Base-by-base conservation (phyloP, 495 filamentous ascomycete genomes). In the Penicillium nucicola region DNA sequence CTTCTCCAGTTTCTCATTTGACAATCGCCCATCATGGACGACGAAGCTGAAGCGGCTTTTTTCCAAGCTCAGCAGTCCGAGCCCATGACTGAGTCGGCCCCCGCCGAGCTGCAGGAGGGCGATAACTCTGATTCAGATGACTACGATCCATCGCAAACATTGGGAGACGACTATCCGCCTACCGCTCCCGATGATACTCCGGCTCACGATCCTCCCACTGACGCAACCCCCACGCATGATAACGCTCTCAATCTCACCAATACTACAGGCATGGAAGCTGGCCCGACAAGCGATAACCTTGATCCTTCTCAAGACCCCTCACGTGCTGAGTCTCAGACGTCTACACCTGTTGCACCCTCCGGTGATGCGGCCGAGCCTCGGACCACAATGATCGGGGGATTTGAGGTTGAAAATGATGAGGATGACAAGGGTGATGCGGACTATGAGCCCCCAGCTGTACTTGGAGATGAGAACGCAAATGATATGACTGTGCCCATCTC, bases 381-480 rank as follows among this genome's bases (percentile, higher is more conserved):
- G 72, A 78, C 84, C 47, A 84, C 83, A 66, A 89, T 81, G 33
- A 84, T 84, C 54, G 88, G 86, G 57, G 89, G 89, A 53, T 92
- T 92, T 77, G 76, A 90, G 64, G 83, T 85, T 56, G 87, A 84
- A 60, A 64, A 75, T 57, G 67, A 73, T 46, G 69, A 72, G 46
- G 56, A 66, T 53, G 77, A 77, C 42, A 60, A 75, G 50, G 75
- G 76, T 50, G 79, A 81, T 61, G 76, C 74, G 54, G 76, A 76
- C 61, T 77, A 83, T 66, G 80, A 82, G 56, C 72, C 76, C 28
- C 75, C 79, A 47, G 76, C 71, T 64, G 72, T 71, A 64, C 64
- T 76, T 64, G 72, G 64, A 60, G 66, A 69, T 57, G 71, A 76
- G 53, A 69, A 71, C 53, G 61, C 68, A 62, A 66, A 69, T 75